Conservation (phyloP, 1,139 yeast genomes). For the Saccharomyces hybrid region DNA sequence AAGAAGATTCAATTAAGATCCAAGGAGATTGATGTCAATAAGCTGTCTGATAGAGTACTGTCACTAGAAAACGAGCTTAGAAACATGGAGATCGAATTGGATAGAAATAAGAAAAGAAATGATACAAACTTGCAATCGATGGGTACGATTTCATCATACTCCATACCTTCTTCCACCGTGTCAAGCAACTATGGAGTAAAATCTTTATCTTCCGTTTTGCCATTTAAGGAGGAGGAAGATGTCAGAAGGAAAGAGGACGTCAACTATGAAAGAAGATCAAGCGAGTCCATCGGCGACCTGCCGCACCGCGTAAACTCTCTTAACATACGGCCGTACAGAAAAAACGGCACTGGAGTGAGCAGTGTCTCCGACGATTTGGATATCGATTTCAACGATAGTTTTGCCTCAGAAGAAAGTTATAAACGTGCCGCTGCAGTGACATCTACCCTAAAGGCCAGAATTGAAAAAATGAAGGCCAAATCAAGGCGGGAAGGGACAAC, state of each 20-base stretch:
- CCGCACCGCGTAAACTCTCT: conserved; percentile 5
- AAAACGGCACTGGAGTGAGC: conserved; percentile 5
- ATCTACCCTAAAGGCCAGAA: conserved; percentile 72
- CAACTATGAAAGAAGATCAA: not conserved
- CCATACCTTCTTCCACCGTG: not conserved
- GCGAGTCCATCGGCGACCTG: not conserved
- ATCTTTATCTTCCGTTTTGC: not conserved
- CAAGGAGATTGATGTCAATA: conserved; percentile 18
- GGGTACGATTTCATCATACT: not conserved
- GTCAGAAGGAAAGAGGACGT: not conserved
- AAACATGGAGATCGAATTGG: conserved; percentile 1
- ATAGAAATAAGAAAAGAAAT: not conserved
- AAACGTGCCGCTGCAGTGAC: conserved; percentile 86
- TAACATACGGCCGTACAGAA: not conserved
- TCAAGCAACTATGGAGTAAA: not conserved
- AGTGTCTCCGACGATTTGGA: not conserved
- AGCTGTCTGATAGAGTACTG: conserved; percentile 19
- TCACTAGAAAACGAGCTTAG: conserved; percentile 14
- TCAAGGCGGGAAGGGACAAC: conserved; percentile 30
- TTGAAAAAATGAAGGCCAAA: conserved; percentile 77
- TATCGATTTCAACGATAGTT: conserved; percentile 10
- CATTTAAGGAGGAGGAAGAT: not conserved
- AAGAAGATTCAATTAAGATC: conserved; percentile 19
- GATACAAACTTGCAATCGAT: not conserved
- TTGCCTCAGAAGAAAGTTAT: conserved; percentile 66